Evolutionary conservation across 108 stramenopile genomes (phyloP).

Genomic region (Nitzschia sp.): DNA sequence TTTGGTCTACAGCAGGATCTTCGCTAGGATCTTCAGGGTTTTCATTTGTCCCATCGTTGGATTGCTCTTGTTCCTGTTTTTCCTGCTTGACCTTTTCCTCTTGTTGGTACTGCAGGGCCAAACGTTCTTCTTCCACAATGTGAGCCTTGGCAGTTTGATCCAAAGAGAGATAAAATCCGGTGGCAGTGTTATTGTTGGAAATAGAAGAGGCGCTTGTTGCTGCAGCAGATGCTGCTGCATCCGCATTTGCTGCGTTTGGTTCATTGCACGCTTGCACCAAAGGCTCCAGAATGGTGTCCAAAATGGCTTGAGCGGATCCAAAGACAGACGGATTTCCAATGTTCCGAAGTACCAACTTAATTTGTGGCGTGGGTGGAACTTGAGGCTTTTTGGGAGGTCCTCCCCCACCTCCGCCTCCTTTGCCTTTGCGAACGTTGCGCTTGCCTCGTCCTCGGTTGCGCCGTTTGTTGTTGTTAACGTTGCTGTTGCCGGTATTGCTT

Average conservation of each 20-base stretch:
- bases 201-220: background rate
- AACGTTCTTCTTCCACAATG: conserved; percentile 34
- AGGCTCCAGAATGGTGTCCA: conserved; percentile 30
- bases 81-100: conserved; percentile 6
- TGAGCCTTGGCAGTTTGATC: conserved; percentile 22
- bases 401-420: background rate
- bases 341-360: conserved; percentile 42
- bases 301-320: conserved; percentile 30
- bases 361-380: conserved; percentile 36
- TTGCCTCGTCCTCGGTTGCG: conserved; percentile 14
- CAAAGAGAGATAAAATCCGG: conserved; percentile 13
- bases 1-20: background rate
- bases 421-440: background rate
- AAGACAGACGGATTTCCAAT: conserved; percentile 33
- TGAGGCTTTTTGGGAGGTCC: background rate
- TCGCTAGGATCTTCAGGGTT: background rate
- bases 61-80: conserved; percentile 6
- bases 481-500: too few relatives aligned
- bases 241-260: background rate
- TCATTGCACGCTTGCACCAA: conserved; percentile 25
- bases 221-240: background rate
- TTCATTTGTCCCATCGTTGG: conserved; percentile 4
- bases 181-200: background rate
- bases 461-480: too few relatives aligned
- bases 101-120: conserved; percentile 11